Percentiles rank a stretch among this genome's conserved stretches.
Conservation (phyloP, 371 early-diverging fungal species). For the Blyttiomyces sp. region DNA sequence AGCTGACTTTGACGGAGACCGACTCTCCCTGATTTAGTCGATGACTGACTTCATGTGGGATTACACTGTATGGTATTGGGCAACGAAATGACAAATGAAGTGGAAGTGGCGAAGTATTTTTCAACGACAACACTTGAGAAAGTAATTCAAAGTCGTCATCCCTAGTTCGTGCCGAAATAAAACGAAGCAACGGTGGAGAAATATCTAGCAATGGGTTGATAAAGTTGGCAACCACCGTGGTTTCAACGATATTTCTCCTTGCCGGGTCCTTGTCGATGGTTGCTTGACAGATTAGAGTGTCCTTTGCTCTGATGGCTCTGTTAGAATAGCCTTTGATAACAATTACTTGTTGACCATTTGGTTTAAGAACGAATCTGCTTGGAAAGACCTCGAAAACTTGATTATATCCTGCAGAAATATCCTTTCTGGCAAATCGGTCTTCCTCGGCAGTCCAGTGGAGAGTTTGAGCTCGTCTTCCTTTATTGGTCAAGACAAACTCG, state of each 20-base stretch:
- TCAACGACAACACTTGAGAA: constrained; percentile 32
- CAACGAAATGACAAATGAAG: constrained; percentile 39
- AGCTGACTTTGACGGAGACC: constrained; percentile 25
- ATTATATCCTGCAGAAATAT: constrained; percentile 4
- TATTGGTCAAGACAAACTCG: constrained; percentile 42
- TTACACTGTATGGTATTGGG: constrained; percentile 37
- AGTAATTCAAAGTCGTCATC: constrained; percentile 37
- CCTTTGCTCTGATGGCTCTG: constrained; percentile 24
- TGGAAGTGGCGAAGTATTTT: constrained; percentile 45
- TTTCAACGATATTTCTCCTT: constrained; percentile 31
- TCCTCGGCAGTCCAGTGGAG: constrained; percentile 44
- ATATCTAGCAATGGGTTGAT: constrained; percentile 45
- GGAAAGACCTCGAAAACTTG: constrained; percentile 47
- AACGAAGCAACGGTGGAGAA: constrained; percentile 32
- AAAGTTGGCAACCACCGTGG: constrained; percentile 44
- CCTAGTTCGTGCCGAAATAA: constrained; percentile 33
- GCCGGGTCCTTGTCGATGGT: constrained; percentile 51
- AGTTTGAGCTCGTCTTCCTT: constrained; percentile 47
- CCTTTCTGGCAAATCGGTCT: constrained; percentile 18
- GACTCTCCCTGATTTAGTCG: constrained; percentile 34
- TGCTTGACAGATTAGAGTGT: constrained; percentile 43
- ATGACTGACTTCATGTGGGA: constrained; percentile 11
- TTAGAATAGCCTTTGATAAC: constrained; percentile 41
- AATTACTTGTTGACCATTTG: constrained; percentile 37
- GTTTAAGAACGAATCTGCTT: constrained; percentile 43